phyloP scores from a whole-genome alignment of 139 green algal species.

The Chlamydomonas schloesseri region DNA sequence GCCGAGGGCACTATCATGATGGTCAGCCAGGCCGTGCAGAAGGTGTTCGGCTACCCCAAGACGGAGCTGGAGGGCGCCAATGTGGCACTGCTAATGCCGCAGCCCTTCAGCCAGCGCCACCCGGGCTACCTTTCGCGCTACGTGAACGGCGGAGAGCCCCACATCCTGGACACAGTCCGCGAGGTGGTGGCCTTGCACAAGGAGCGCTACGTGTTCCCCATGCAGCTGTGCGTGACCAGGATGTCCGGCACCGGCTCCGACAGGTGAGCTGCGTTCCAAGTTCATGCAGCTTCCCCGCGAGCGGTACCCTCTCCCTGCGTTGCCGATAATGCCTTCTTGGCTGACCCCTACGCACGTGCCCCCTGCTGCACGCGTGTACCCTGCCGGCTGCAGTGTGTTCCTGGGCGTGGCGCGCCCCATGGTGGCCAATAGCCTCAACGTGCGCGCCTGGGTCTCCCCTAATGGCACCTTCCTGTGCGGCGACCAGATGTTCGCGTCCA shows the following conservation, averaged over 20 bases:
- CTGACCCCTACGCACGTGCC: not conserved
- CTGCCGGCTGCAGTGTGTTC: conserved; percentile 37
- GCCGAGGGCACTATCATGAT: conserved; percentile 49
- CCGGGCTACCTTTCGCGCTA: conserved; percentile 44
- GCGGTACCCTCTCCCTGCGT: no score
- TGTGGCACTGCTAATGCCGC: conserved; percentile 49
- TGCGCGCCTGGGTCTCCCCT: not conserved
- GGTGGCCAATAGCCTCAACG: not conserved
- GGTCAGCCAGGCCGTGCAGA: conserved; percentile 15
- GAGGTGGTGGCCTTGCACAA: conserved; percentile 60
- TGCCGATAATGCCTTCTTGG: no score
- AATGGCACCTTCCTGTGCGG: not conserved
- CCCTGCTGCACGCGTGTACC: no score
- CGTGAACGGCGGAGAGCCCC: conserved; percentile 32
- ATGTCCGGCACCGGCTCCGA: conserved; percentile 32
- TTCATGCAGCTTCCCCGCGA: not conserved
- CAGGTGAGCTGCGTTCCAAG: not conserved
- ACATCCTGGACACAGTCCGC: conserved; percentile 58
- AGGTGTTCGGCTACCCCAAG: conserved; percentile 51
- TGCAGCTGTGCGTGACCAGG: conserved; percentile 36
- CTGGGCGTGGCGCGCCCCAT: conserved; percentile 16
- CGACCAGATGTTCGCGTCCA: conserved; percentile 5
- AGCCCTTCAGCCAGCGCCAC: conserved; percentile 54
- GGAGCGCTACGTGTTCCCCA: conserved; percentile 45
- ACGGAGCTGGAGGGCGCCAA: conserved; percentile 50